A percentile compares a stretch with the other conserved stretches of the same genome.
phyloP scores from a whole-genome alignment of 208 protist genomes.

The Trypanosoma avium region DNA sequence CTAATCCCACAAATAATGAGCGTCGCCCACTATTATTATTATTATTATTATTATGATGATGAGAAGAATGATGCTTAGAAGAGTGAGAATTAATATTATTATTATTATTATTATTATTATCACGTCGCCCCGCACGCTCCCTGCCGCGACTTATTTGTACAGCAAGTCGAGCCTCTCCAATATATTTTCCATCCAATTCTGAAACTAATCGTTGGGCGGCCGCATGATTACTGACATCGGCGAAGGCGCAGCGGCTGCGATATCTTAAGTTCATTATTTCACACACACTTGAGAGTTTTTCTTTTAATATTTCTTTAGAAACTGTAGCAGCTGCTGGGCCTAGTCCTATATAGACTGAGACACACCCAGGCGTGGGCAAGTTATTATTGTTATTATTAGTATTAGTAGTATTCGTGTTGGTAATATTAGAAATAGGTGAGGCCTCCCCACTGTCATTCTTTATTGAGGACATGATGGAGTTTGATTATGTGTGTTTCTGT shows the following conservation, averaged over 20 bases:
- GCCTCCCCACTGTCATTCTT: background rate
- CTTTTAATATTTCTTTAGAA: slow-evolving; percentile 22
- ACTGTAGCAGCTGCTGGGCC: slow-evolving; percentile 44
- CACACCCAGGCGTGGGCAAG: slow-evolving; percentile 23
- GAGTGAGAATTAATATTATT: too few species aligned
- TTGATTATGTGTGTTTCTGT: too few species aligned
- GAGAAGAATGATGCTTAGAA: too few species aligned
- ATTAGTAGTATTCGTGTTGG: background rate
- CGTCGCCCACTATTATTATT: background rate
- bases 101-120: background rate
- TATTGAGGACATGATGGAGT: background rate
- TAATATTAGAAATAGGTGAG: too few species aligned
- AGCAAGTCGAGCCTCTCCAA: slow-evolving; percentile 47
- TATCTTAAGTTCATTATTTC: slow-evolving; percentile 36
- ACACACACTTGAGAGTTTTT: slow-evolving; percentile 34
- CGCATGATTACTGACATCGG: slow-evolving; percentile 43
- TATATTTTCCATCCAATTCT: slow-evolving; percentile 38
- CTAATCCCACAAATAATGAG: slow-evolving; percentile 58
- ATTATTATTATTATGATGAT: background rate
- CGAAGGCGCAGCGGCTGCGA: slow-evolving; percentile 76
- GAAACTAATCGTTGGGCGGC: slow-evolving; percentile 52
- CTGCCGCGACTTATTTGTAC: slow-evolving; percentile 55
- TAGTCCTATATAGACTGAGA: slow-evolving; percentile 68
- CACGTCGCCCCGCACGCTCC: slow-evolving; percentile 4
- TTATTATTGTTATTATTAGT: background rate